Evolutionary conservation across 257 asterid genomes (phyloP).

Genomic region (Salvia rosmarinus): DNA sequence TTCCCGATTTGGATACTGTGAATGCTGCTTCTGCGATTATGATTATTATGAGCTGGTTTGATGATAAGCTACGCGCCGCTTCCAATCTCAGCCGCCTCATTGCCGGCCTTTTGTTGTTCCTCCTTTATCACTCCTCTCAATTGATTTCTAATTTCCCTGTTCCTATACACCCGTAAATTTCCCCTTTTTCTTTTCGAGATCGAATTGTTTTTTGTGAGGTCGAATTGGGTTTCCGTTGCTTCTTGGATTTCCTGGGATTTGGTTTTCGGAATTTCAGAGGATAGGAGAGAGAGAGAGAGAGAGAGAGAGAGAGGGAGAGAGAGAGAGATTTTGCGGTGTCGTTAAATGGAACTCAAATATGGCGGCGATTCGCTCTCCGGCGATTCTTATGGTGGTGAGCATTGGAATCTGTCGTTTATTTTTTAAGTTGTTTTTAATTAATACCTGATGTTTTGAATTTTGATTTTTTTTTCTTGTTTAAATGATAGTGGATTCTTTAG

Average conservation of each 20-base stretch:
- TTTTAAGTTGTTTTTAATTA: not conserved
- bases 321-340: conserved; percentile 8
- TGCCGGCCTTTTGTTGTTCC: conserved; percentile 88
- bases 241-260: conserved; percentile 21
- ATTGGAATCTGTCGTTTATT: not conserved
- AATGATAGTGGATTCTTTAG: too few relatives aligned
- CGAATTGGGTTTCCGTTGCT: conserved; percentile 30
- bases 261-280: conserved; percentile 17
- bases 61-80: conserved; percentile 69
- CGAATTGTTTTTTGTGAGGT: conserved; percentile 14
- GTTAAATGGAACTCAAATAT: conserved; percentile 58
- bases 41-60: conserved; percentile 82
- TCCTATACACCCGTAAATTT: conserved; percentile 85
- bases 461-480: too few relatives aligned
- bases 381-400: conserved; percentile 60
- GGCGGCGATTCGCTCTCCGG: conserved; percentile 49
- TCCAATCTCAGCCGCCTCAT: conserved; percentile 85
- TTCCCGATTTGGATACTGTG: conserved; percentile 36
- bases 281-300: too few relatives aligned
- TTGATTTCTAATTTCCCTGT: conserved; percentile 90
- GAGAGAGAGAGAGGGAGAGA: conserved; percentile 18
- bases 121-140: conserved; percentile 77
- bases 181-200: not conserved
- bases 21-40: conserved; percentile 46
- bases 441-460: conserved; percentile 21